Base-by-base conservation (phyloP, 192 early-diverging fungal genomes). In the Podila epigama region DNA sequence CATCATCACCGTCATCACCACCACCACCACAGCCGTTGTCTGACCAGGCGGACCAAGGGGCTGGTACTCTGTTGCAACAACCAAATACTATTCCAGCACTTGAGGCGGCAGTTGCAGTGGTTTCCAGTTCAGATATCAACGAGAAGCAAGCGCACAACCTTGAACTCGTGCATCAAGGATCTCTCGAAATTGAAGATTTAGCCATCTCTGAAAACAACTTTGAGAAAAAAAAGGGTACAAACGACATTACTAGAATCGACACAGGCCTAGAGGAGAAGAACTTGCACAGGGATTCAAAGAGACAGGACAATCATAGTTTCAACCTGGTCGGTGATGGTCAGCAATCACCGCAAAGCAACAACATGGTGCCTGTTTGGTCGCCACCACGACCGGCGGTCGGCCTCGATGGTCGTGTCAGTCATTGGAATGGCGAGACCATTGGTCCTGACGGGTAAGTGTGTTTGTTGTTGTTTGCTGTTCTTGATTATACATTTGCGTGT, bases 401-500 rank as follows among this genome's bases (percentile, higher is more conserved):
- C 0, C 51, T 77, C 12, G 73, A 77, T 58, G 73, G 73, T 25
- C 73, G 73, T 28, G 20, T 77, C 25, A 77, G 61, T 32, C 68
- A 77, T 29, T 77, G 73, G 73, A 77, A 77, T 11, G 61, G 66
- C 27, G 73, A 77, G 4, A 39, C 66, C n/a, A 27, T 40, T 22
- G 65, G 64, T 20, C 72, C 65, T 36, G 72, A 67, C 20, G 72
- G 72, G 70, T 75, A 73, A 61, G 68, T 15, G 25, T 3, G 27
- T 11, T 34, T 55, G 7, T 36, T 32, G 20, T 35, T 33, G 16
- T 7, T 5, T 55, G n/a, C 25, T 28, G 51, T 12, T 25, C 1
- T 32, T 34, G 53, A 55, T 18, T 20, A 4, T 27, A 0, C 3
- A 4, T 16, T 31, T 31, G 39, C 10, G 9, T 12, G 13, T 31